Base-by-base conservation (phyloP, 2,329 filamentous ascomycete genomes). In the Stagonosporopsis tanaceti region DNA sequence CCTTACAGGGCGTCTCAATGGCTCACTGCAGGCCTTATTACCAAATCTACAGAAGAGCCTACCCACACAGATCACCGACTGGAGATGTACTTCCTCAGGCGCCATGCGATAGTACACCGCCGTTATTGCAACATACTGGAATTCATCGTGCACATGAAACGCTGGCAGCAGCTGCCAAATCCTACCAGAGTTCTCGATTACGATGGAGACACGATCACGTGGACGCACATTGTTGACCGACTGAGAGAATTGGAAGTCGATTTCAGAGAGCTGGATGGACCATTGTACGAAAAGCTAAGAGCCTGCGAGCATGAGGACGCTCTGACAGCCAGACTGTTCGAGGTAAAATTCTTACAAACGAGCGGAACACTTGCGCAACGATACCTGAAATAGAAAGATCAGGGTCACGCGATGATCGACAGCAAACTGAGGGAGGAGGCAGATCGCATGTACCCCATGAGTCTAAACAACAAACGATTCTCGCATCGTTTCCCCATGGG, bases 91-190 rank as follows among this genome's bases (percentile, higher is more conserved):
- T 52, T 52, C 20, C 54, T 57, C 38, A 51, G 48, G 15, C 42
- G 44, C 30, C 24, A 48, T 5, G 32, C 25, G 5, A 22, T 42
- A 24, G 48, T 47, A 6, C 54, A 57, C 24, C 38, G 45, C 20
- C 48, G 54, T 25, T 30, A 32, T 20, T 51, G 44, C 44, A 57
- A 57, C 44, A 52, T 57, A 42, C 48, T 52, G 9, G 54, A 57
- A 22, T 57, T 52, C 15, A 34, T 57, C 20, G 37, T 44, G 14
- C 54, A 57, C 48, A 45, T 45, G n/a, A 47, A 40, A 15, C 48
- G 54, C 30, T 57, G 54, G 54, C 47, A 27, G n/a, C 30, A 28
- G 7, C n/a, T 48, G 22, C 54, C 54, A 22, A 57, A 57, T 15
- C 54, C 54, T 30, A n/a, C 38, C 4, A 35, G 37, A 8, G 38